Evolutionary conservation across 2,329 filamentous ascomycete species (phyloP).

Genomic region (Arachnopeziza araneosa): DNA sequence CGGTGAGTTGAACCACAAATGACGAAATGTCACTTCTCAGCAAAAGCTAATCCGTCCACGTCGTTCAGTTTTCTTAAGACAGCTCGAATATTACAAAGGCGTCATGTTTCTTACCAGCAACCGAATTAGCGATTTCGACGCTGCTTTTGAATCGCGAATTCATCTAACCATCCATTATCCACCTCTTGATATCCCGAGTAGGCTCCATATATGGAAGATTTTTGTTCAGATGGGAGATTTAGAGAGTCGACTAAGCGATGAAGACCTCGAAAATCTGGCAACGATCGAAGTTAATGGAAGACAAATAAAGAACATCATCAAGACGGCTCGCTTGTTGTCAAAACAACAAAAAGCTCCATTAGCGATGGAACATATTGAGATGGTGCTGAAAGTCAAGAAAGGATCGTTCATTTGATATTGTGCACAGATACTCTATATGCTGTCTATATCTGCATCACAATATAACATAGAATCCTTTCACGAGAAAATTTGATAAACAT

Average conservation of each 20-base stretch:
- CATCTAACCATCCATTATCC: slow-evolving; percentile 23
- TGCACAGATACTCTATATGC: too few relatives aligned
- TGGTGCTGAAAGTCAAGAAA: slow-evolving; percentile 24
- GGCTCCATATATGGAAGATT: slow-evolving; percentile 13
- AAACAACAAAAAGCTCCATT: slow-evolving; percentile 20
- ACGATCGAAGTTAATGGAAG: slow-evolving; percentile 24
- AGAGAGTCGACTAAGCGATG: slow-evolving; percentile 1
- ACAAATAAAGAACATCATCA: slow-evolving; percentile 29
- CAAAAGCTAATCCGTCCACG: background rate
- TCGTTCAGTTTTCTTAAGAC: slow-evolving; percentile 27
- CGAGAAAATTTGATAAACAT: too few relatives aligned
- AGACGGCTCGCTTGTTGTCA: slow-evolving; percentile 24
- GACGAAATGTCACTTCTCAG: background rate
- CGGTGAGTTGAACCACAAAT: background rate
- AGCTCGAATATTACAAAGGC: slow-evolving; percentile 33
- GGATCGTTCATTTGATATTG: background rate
- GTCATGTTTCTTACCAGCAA: slow-evolving; percentile 35
- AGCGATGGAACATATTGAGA: slow-evolving; percentile 22
- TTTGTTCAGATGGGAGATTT: slow-evolving; percentile 7
- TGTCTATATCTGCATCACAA: too few relatives aligned
- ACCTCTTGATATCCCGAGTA: slow-evolving; percentile 16
- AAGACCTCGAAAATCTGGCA: background rate
- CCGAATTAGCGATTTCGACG: slow-evolving; percentile 25
- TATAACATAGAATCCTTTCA: too few relatives aligned
- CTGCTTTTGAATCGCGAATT: slow-evolving; percentile 28